phyloP scores from a whole-genome alignment of 2,329 filamentous ascomycete genomes.

The Zymoseptoria passerinii region DNA sequence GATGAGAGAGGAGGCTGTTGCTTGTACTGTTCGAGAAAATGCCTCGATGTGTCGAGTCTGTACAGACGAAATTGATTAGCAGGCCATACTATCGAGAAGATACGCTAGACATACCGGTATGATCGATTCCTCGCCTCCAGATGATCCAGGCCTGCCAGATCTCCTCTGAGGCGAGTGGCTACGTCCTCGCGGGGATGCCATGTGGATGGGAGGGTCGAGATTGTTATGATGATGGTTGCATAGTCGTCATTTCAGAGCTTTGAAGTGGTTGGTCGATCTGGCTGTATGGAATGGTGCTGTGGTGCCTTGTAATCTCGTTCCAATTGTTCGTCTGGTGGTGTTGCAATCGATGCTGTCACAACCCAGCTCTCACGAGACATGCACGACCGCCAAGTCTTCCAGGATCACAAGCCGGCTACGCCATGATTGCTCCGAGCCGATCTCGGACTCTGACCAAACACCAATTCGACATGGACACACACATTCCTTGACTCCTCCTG shows the following conservation, averaged over 20 bases:
- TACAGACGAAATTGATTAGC: neutral
- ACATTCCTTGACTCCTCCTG: constrained; percentile 3
- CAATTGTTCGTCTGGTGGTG: neutral
- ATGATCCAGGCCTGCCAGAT: neutral
- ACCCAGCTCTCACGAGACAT: neutral
- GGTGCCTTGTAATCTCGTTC: neutral
- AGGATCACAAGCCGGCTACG: neutral
- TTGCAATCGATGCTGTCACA: neutral
- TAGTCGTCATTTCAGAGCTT: neutral
- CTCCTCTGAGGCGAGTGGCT: constrained; percentile 23
- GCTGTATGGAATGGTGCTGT: neutral
- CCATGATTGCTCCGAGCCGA: neutral
- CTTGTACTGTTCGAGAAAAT: constrained; percentile 89
- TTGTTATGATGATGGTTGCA: constrained; percentile 8
- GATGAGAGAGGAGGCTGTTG: constrained; percentile 86
- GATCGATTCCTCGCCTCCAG: neutral
- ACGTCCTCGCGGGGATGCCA: constrained; percentile 23
- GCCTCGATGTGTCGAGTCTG: constrained; percentile 83
- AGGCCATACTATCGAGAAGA: neutral
- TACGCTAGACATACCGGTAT: neutral
- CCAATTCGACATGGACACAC: neutral
- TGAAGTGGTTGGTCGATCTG: neutral
- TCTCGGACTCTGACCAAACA: neutral
- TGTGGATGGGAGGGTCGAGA: constrained; percentile 3
- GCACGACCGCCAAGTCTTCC: neutral